A percentile compares a stretch with the other conserved stretches of the same genome.
Conservation (phyloP, 768 basidiomycete species). For the Porphyrellus cyaneotinctus region DNA sequence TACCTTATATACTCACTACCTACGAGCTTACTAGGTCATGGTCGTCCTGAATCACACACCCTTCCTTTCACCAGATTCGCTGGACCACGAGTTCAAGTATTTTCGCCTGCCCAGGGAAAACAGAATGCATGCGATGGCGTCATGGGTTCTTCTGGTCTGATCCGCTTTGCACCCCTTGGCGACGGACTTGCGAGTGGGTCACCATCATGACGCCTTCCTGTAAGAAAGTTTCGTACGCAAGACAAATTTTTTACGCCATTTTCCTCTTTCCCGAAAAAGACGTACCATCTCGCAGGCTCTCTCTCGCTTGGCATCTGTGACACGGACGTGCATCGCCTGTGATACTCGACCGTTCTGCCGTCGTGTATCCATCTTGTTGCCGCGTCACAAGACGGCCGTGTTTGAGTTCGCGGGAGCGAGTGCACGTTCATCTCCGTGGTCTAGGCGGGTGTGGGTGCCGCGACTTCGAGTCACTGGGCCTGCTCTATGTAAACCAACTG, state of each 20-base stretch:
- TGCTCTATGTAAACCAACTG: too few relatives aligned
- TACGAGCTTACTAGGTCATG: too few relatives aligned
- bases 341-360: not conserved
- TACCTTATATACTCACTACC: too few relatives aligned
- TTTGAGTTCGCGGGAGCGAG: not conserved
- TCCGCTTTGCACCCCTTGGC: too few relatives aligned
- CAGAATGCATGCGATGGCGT: too few relatives aligned
- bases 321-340: not conserved
- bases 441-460: not conserved
- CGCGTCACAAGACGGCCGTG: not conserved
- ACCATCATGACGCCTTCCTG: not conserved
- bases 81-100: too few relatives aligned
- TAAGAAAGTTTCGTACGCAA: not conserved
- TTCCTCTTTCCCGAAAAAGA: not conserved
- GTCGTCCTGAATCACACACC: too few relatives aligned
- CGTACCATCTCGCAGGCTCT: too few relatives aligned
- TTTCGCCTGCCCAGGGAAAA: too few relatives aligned
- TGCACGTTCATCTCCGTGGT: slow-evolving; percentile 18
- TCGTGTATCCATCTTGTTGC: not conserved
- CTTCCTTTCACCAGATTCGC: too few relatives aligned
- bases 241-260: not conserved
- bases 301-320: too few relatives aligned
- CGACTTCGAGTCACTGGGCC: not conserved
- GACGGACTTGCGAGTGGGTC: not conserved
- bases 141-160: too few relatives aligned